A percentile compares a stretch with the other conserved stretches of the same genome.
These are phyloP conservation scores for Sporothrix variecibatus DNA, from an alignment of 2,329 filamentous ascomycete genomes.

Conservation along the genomic window DNA sequence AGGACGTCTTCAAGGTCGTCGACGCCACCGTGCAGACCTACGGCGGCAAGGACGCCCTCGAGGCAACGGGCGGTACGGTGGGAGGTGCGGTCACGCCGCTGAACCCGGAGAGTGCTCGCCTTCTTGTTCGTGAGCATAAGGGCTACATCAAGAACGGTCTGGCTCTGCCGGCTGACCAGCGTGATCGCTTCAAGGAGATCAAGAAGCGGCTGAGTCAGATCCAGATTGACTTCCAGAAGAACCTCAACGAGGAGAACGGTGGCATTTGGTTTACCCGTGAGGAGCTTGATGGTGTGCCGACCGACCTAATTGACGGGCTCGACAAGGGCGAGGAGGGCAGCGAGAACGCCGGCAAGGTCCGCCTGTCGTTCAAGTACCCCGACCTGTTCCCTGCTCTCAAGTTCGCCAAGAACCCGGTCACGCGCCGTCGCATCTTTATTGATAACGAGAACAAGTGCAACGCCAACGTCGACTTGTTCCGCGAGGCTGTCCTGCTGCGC, in stretches of 20 bases:
- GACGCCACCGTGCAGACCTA: slow-evolving; percentile 58
- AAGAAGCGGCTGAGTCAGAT: slow-evolving; percentile 77
- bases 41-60: slow-evolving; percentile 48
- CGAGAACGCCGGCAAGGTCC: slow-evolving; percentile 70
- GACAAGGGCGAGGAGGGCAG: slow-evolving; percentile 65
- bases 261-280: slow-evolving; percentile 75
- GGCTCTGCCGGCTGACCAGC: slow-evolving; percentile 68
- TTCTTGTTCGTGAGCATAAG: slow-evolving; percentile 77
- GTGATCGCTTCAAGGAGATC: slow-evolving; percentile 83
- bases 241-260: slow-evolving; percentile 80
- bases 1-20: slow-evolving; percentile 73
- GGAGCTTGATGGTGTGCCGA: slow-evolving; percentile 73
- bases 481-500: slow-evolving; percentile 71
- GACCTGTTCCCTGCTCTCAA: slow-evolving; percentile 78
- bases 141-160: slow-evolving; percentile 76
- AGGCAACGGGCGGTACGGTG: slow-evolving; percentile 41
- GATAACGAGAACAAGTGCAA: slow-evolving; percentile 82
- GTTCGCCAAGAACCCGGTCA: slow-evolving; percentile 71
- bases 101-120: slow-evolving; percentile 68
- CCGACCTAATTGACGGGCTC: slow-evolving; percentile 65
- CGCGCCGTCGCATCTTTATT: slow-evolving; percentile 68
- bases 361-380: slow-evolving; percentile 80
- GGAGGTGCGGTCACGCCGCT: slow-evolving; percentile 44
- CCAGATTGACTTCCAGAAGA: slow-evolving; percentile 75
- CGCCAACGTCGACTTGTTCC: slow-evolving; percentile 71